Base-by-base conservation (phyloP, 1,284 basidiomycete genomes). In the Ceratorhiza oryzae-sativae region DNA sequence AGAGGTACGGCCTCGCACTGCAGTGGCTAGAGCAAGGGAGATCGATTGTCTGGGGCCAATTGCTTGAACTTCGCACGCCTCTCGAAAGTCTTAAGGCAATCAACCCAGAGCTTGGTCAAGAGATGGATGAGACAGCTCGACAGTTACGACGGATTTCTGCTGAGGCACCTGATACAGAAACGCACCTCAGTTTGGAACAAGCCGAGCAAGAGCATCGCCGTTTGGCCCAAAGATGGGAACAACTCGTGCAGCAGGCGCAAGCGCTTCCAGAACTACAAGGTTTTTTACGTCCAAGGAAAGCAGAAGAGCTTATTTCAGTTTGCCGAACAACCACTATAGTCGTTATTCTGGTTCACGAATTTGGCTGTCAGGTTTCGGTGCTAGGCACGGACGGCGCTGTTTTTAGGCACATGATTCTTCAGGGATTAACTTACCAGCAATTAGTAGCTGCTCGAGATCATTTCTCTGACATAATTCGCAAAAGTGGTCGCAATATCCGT, bases 21-120 rank as follows among this genome's bases (percentile, higher is more conserved):
- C 42, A 62, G 25, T 62, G 60, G 60, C 45, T 62, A 9, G 60
- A 62, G 20, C 23, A 62, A 12, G 60, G 42, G 4, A 34, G 60
- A 12, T 62, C 42, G 9, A 34, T 62, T 46, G 60, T 62, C 45
- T 62, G 60, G 60, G 49, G 34, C 34, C 60, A 62, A n/a, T 9
- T 46, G 2, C 12, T 62, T 30, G n/a, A 30, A 45, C 45, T 62
- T 4, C 60, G 60, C 4, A 20, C 45, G 9, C 61, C 61, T 20
- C 20, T 65, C 23, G 61, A 65, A 3, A n/a, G 32, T 2, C 46
- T 65, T 2, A 18, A 3, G 25, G 23, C 5, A 9, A 13, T 34
- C 10, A 8, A 51, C 20, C 61, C 61, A 8, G 2, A 5, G 2
- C 45, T 65, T 20, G 45, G 41, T 51, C n/a, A 9, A 23, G 20